Conservation (phyloP, 441 rosid genomes). For the Arabidopsis lyrata region DNA sequence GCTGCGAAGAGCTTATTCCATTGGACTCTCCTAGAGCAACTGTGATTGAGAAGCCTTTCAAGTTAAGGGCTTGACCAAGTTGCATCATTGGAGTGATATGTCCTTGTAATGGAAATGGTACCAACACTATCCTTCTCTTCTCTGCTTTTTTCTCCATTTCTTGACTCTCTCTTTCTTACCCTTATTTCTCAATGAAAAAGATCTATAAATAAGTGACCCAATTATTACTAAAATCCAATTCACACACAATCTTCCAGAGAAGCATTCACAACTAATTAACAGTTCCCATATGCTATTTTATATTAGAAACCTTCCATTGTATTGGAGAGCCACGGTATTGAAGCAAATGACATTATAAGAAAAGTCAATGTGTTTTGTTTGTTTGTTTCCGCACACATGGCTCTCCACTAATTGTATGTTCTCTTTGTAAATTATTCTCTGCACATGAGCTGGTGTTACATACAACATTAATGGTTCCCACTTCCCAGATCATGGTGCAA, state of each 20-base stretch:
- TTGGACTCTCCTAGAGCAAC: not conserved
- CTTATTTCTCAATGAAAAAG: not conserved
- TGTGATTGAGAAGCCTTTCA: conserved; percentile 45
- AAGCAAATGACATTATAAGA: no score
- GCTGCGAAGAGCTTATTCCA: not conserved
- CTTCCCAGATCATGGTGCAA: no score
- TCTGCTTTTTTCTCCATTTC: not conserved
- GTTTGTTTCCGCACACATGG: no score
- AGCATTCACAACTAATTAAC: not conserved
- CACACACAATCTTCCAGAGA: not conserved
- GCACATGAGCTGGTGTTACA: no score
- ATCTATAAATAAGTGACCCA: not conserved
- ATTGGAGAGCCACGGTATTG: not conserved
- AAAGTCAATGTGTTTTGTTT: no score
- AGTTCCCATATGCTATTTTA: no score
- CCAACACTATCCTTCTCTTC: conserved; percentile 41
- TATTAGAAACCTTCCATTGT: no score
- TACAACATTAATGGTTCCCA: no score
- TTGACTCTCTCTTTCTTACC: not conserved
- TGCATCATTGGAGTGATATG: conserved; percentile 53
- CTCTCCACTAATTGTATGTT: no score
- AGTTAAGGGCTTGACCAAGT: conserved; percentile 42
- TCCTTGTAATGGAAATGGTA: conserved; percentile 48
- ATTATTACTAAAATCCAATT: not conserved
- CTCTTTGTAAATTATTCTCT: no score